Evolutionary conservation across 129 eudicot species (phyloP), one percentile per base, ranked within the genome.

Genomic region (Kitagawia praeruptora): DNA sequence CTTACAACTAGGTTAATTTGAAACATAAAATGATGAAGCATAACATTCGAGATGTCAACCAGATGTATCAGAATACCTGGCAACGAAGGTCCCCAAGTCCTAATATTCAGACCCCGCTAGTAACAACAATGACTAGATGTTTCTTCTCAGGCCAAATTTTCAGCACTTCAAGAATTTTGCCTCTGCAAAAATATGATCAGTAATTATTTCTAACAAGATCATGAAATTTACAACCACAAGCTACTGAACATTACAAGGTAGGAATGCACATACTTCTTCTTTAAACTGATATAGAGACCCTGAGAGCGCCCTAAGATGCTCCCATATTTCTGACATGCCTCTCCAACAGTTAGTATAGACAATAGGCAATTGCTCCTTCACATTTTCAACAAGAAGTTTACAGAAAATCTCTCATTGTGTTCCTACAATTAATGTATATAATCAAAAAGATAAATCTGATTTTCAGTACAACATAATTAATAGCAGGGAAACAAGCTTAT

Each of bases 1-100:
- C 39, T 12, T 2, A 8, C 70, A 27, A 11, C 19, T 19, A 72
- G 45, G 13, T 72, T n/a, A 19, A 25, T 23, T 41, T 72, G 34
- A 72, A 39, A 56, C 66, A 7, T 40, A 3, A 14, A 40, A 72
- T 8, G 31, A 56, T 56, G 27, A 72, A 40, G 31, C 34, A 45
- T 38, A 4, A 19, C 27, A n/a, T 16, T 31, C 45, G 23, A 66
- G 28, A n/a, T 23, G 40, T 63, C n/a, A 69, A 19, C 41, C 69
- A 45, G 54, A 38, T 61, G 51, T 37, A 71, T 46, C 46, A 28
- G 77, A 15, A 73, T 85, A 90, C 99, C 94, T 96, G 99, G 85
- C 99, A 96, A 39, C 99, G 98, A 37, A 96, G 98, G 86, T 96
- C 99, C 51, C 99, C 99, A 49, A 96, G 98, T 48, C 99, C 99